Base-by-base conservation (phyloP, 805 yeast species). In the Cyberlindnera mycetangii region DNA sequence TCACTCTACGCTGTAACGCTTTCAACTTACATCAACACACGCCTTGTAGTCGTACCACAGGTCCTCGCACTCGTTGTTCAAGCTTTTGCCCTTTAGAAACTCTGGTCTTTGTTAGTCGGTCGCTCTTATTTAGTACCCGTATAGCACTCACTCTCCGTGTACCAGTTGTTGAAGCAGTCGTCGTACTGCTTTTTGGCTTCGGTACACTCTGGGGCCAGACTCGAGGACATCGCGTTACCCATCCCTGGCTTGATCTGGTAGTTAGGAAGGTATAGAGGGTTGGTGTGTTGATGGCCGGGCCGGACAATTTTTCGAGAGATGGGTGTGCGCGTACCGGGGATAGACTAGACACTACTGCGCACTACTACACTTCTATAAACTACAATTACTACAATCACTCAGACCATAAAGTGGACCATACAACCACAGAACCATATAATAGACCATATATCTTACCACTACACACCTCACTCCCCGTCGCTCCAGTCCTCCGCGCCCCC, bases 121-220 rank as follows among this genome's bases (percentile, higher is more conserved):
- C 9, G 36, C n/a, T n/a, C n/a, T n/a, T n/a, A n/a, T n/a, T n/a
- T n/a, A n/a, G n/a, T n/a, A n/a, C n/a, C 18, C 3, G 28, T 17
- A 22, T n/a, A 7, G 16, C 5, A 68, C 76, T 39, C 51, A 73
- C 78, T 85, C 55, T 93, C 97, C 5, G 93, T 82, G 63, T 93
- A 93, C 99, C 99, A 90, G 53, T 77, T 76, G 66, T 89, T 90
- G 70, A 93, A 93, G 65, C 99, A 93, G 58, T 82, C 85, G 61
- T 93, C 98, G 60, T 93, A 93, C 58, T 81, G 78, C 55, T 80
- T 79, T 66, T 93, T 93, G 46, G 84, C 77, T 28, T 80, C 85
- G 18, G 95, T 88, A 67, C 99, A 93, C 68, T 93, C 98, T 20
- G 97, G 97, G 30, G 99, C 98, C 72, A 93, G 86, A 49, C 96